Evolutionary conservation across 2,329 filamentous ascomycete species (phyloP).

Genomic region (Sphaerostilbella broomeana): DNA sequence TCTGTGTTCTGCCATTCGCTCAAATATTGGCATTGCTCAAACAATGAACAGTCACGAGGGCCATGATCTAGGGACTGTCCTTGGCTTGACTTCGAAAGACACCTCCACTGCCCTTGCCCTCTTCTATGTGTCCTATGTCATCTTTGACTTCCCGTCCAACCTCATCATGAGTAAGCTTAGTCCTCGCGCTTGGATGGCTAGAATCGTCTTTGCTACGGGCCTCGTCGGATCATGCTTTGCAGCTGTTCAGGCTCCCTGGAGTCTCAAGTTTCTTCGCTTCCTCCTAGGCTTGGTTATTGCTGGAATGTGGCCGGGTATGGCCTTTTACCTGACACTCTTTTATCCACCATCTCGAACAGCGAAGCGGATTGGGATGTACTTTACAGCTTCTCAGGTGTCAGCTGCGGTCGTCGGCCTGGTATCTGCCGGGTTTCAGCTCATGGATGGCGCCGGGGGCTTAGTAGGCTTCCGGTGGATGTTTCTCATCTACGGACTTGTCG

Average conservation of each 20-base stretch:
- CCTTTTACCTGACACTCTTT: slow-evolving; percentile 85
- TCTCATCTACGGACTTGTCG: slow-evolving; percentile 73
- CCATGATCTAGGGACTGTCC: slow-evolving; percentile 68
- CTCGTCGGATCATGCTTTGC: slow-evolving; percentile 78
- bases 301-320: slow-evolving; percentile 94
- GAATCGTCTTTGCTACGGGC: slow-evolving; percentile 82
- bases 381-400: slow-evolving; percentile 81
- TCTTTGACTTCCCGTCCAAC: slow-evolving; percentile 86
- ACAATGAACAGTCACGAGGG: slow-evolving; percentile 72
- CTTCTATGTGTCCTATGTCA: slow-evolving; percentile 87
- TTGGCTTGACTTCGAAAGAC: slow-evolving; percentile 65
- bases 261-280: slow-evolving; percentile 79
- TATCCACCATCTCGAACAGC: slow-evolving; percentile 82
- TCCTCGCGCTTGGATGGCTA: slow-evolving; percentile 84
- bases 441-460: slow-evolving; percentile 71
- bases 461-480: slow-evolving; percentile 93
- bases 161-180: slow-evolving; percentile 80
- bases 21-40: slow-evolving; percentile 88
- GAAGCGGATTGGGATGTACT: slow-evolving; percentile 85
- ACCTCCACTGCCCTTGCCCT: slow-evolving; percentile 78
- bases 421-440: slow-evolving; percentile 84
- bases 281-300: slow-evolving; percentile 82
- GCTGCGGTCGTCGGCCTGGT: slow-evolving; percentile 85
- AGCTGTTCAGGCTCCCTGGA: slow-evolving; percentile 76
- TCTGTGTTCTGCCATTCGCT: slow-evolving; percentile 83